Base-by-base conservation (phyloP, 805 yeast genomes). In the Candida maris region DNA sequence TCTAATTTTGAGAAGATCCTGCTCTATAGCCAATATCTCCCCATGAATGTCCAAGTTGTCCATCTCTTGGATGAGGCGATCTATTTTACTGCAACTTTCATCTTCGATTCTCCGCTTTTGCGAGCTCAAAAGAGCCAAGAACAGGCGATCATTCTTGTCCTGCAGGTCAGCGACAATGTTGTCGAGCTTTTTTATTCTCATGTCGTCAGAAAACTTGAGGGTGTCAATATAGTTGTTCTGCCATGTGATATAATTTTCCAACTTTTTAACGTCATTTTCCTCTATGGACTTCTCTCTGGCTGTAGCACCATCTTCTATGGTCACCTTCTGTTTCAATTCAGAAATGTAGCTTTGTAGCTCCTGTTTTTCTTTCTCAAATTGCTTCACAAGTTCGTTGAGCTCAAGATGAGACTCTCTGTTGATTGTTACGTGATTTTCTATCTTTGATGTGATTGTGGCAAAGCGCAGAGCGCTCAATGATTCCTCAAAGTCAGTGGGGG, bases 401-500 rank as follows among this genome's bases (percentile, higher is more conserved):
- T 67, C 66, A 4, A 58, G 63, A 34, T 63, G 49, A 35, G 65
- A 71, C 36, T 68, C 68, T 15, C 41, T 35, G 49, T 77, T 76
- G 35, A 71, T 53, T 16, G 51, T 70, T 0, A 91, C 95, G 14
- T 61, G 59, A 22, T 85, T 80, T 37, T 71, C 72, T 46, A 85
- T 83, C 45, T 68, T 67, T 54, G 84, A 82, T 3, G 87, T 91
- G 39, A 81, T 76, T 15, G 77, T 81, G 1, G 95, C 94, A 55
- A 85, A 85, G 42, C 88, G 66, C 39, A 85, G 61, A 0, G 95
- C 85, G 27, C 85, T 81, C 47, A 79, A 56, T 0, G 87, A 79
- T 50, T 85, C 95, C 15, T 84, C 89, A 56, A 76, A 81, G 49
- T 83, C 91, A 13, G 77, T 64, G 0, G 93, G 91, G 0, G 93